Evolutionary conservation across 371 early-diverging fungal species (phyloP), one percentile per base, ranked within the genome.

Genomic region (Lichtheimia ornata): DNA sequence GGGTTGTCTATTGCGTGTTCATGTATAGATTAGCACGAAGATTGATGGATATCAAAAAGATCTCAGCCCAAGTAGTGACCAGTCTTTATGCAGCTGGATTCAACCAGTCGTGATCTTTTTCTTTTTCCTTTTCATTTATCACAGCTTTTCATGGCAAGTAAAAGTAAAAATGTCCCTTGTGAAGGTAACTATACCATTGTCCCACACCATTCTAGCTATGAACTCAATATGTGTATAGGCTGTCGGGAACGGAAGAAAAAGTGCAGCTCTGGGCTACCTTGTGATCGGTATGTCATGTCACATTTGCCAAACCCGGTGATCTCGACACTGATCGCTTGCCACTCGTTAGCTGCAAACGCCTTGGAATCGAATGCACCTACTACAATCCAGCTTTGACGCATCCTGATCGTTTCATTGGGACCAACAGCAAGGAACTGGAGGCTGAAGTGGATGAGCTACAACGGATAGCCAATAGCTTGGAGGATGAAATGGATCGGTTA

Each of bases 171-270:
- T 22, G 53, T 69, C 52, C 76, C 76, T 14, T 76, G 76, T 50
- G 76, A 76, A 67, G 75, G 75, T 74, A 65, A 35, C 18, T 49
- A 53, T 20, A 30, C 22, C 4, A 20, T 22, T 24, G 14, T 35
- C 7, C n/a, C 24, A 27, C n/a, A 27, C n/a, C 9, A 18, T 7
- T 22, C 14, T 6, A 22, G n/a, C 40, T 35, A n/a, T 20, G 47
- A 18, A 14, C 5, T 11, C 14, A 47, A 47, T 3, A 47, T n/a
- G 5, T 35, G 14, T 14, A 22, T 24, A 77, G 78, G 75, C 43
- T 77, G 78, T 53, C 70, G 78, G 63, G 78, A 77, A 63, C 62
- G 75, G 28, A 77, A 77, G 51, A 74, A 74, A 49, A 77, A 77
- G 58, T 77, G 78, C 43, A 63, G 69, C 47, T 64, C 70, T 1